A percentile compares a stretch with the other conserved stretches of the same genome.
Evolutionary conservation across 208 protist genomes (phyloP).

Genomic region (Crithidia acanthocephali): DNA sequence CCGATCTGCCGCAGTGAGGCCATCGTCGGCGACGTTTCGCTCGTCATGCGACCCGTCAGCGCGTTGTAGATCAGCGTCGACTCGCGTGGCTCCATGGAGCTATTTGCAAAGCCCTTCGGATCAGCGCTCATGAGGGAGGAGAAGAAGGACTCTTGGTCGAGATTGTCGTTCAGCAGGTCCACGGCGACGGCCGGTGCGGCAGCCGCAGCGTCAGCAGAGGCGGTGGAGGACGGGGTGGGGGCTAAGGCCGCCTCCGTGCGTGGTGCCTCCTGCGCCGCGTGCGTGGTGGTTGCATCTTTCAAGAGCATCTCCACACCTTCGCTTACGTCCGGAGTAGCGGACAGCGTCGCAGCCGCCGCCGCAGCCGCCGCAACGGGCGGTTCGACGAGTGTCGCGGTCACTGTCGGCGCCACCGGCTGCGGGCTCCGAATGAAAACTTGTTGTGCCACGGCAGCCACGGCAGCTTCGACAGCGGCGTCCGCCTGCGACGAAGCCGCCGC

Average conservation of each 20-base stretch:
- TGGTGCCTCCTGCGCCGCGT: neutral
- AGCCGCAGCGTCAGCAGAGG: neutral
- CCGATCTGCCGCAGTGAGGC: constrained; percentile 65
- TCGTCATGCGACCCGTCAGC: constrained; percentile 86
- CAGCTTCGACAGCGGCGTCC: constrained; percentile 6
- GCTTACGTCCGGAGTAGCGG: neutral
- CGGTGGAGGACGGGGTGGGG: neutral
- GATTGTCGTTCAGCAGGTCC: constrained; percentile 22
- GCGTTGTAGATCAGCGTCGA: constrained; percentile 84
- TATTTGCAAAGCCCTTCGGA: neutral
- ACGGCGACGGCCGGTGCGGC: neutral
- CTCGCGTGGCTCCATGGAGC: constrained; percentile 24
- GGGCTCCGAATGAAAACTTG: constrained; percentile 12
- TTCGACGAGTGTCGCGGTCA: neutral
- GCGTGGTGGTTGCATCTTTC: neutral
- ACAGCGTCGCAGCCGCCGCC: neutral
- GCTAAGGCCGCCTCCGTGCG: neutral
- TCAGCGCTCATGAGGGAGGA: constrained; percentile 24
- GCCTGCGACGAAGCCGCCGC: neutral
- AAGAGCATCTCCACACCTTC: neutral
- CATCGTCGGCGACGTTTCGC: constrained; percentile 65
- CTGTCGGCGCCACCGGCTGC: constrained; percentile 7
- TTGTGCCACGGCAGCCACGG: constrained; percentile 17
- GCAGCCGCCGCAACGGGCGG: constrained; percentile 1
- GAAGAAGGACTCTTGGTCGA: constrained; percentile 43